Evolutionary conservation across 2,329 filamentous ascomycete species (phyloP), one percentile per base, ranked within the genome.

Genomic region (Basipetospora sp.): DNA sequence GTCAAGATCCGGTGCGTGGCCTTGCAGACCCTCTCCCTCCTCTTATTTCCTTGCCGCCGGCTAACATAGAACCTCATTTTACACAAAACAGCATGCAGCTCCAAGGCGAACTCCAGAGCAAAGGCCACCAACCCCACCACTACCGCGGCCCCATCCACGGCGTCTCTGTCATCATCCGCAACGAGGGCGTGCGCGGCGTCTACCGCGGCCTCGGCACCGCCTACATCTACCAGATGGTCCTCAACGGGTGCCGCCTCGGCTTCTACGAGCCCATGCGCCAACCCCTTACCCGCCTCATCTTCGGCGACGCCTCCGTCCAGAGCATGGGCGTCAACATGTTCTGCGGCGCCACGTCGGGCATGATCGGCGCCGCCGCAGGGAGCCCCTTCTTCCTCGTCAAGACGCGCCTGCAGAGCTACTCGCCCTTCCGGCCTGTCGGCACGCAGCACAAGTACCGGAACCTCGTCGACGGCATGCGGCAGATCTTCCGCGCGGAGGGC

Each of bases 301-400:
- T 84, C 60, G 68, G 72, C 43, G 80, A 92, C 55, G 55, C 72
- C 22, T 67, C 69, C n/a, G 71, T 78, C 19, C 90, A 98, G 59
- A 88, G 77, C 47, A 71, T 96, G 41, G 81, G 75, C 26, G 72
- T 96, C 60, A 98, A 98, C 63, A 85, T 98, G 65, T 80, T 94
- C 55, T 81, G 85, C 40, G 90, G 90, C 48, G 90, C 90, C 15
- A 65, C 74, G 10, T 94, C 86, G 3, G 90, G 90, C 38, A 75
- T 98, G 44, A 71, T 98, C 41, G 90, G 90, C 46, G 90, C 88
- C 8, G 82, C 82, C n/a, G 80, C 82, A 16, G 90, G 88, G 28
- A 93, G 84, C 38, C 90, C 90, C 3, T 96, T 98, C 62, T 98
- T 98, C 70, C 74, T 98, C 39, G 81, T 96, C 56, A 98, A 98